These are phyloP conservation scores for Coniochaeta sp. DNA, from an alignment of 2,329 filamentous ascomycete species.

Conservation along the genomic window DNA sequence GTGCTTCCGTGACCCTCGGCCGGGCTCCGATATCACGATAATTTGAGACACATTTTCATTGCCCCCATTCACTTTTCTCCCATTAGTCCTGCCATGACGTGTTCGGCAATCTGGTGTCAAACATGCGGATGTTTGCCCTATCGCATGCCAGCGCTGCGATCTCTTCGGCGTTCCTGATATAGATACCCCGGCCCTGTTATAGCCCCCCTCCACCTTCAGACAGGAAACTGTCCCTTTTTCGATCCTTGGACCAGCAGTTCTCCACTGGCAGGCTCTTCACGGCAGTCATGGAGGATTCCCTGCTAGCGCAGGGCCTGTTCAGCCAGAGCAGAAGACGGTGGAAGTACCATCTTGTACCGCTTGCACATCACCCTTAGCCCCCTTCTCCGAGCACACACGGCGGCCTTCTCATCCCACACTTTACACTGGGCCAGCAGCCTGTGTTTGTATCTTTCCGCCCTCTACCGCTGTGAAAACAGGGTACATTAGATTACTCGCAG, in stretches of 20 bases:
- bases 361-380: constrained; percentile 2
- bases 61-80: constrained; percentile 10
- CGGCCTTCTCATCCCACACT: neutral
- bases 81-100: constrained; percentile 5
- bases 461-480: neutral
- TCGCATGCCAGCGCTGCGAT: constrained; percentile 4
- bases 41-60: constrained; percentile 8
- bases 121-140: constrained; percentile 17
- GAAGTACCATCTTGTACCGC: constrained; percentile 14
- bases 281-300: constrained; percentile 10
- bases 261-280: constrained; percentile 14
- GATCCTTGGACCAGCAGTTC: constrained; percentile 10
- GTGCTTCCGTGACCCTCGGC: no score
- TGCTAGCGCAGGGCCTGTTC: constrained; percentile 4
- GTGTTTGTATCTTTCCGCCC: neutral
- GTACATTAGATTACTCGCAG: constrained; percentile 5
- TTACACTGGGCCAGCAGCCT: neutral
- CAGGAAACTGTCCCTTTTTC: constrained; percentile 12
- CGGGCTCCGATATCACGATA: no score
- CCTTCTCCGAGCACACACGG: neutral
- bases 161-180: constrained; percentile 14
- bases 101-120: constrained; percentile 24
- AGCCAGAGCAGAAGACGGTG: constrained; percentile 3
- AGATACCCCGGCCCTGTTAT: constrained; percentile 19
- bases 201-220: constrained; percentile 17